A percentile compares a stretch with the other conserved stretches of the same genome.
phyloP scores from a whole-genome alignment of 2,329 filamentous ascomycete genomes.

The Aspergillus candidus region DNA sequence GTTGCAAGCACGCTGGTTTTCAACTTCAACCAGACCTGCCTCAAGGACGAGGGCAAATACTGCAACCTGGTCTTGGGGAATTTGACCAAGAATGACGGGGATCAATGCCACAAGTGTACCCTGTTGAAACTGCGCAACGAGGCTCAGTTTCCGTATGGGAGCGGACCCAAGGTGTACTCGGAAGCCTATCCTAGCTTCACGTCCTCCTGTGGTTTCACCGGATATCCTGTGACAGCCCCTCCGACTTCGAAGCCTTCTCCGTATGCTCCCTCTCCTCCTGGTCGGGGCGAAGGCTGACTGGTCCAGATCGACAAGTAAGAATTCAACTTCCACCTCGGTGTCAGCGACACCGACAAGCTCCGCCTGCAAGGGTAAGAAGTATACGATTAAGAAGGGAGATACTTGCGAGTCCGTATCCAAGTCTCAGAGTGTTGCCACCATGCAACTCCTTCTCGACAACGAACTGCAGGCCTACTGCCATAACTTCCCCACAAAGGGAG shows the following conservation, averaged over 20 bases:
- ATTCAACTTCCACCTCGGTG: not conserved
- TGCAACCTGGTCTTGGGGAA: slow-evolving; percentile 4
- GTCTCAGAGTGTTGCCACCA: slow-evolving; percentile 2
- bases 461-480: slow-evolving; percentile 1
- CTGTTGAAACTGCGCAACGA: slow-evolving; percentile 3
- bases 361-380: slow-evolving; percentile 3
- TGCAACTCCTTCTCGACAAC: slow-evolving; percentile 4
- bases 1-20: slow-evolving; percentile 1
- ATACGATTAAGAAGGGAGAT: slow-evolving; percentile 6
- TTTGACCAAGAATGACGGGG: slow-evolving; percentile 3
- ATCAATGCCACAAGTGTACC: slow-evolving; percentile 4
- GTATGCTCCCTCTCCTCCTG: too few species aligned
- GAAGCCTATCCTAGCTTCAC: slow-evolving; percentile 24
- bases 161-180: slow-evolving; percentile 6
- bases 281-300: too few species aligned
- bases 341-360: slow-evolving; percentile 1
- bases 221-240: slow-evolving; percentile 10
- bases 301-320: too few species aligned
- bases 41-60: slow-evolving; percentile 3
- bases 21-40: slow-evolving; percentile 4
- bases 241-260: not conserved
- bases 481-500: not conserved
- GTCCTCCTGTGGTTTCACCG: slow-evolving; percentile 16
- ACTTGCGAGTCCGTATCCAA: slow-evolving; percentile 6
- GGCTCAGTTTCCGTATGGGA: slow-evolving; percentile 6